These are phyloP conservation scores for Cladosporium sp. DNA, from an alignment of 2,329 filamentous ascomycete genomes.

Conservation along the genomic window DNA sequence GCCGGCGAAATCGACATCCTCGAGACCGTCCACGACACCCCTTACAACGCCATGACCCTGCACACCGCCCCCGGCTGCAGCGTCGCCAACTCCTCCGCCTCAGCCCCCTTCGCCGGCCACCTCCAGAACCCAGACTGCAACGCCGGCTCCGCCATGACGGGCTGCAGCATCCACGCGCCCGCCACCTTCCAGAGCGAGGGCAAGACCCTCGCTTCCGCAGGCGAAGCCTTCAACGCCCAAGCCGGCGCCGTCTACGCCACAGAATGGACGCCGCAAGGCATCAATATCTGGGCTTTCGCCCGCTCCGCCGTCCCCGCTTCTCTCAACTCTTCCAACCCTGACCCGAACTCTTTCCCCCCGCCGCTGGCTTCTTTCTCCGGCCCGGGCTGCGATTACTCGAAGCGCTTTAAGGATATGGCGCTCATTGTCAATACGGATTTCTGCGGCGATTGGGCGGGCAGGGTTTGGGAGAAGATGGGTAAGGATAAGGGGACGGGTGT, in stretches of 20 bases:
- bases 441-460: conserved; percentile 81
- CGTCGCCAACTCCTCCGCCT: conserved; percentile 30
- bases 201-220: conserved; percentile 31
- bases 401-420: conserved; percentile 64
- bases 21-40: conserved; percentile 41
- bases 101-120: conserved; percentile 18
- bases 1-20: conserved; percentile 46
- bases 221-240: conserved; percentile 47
- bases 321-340: conserved; percentile 52
- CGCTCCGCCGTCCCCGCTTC: conserved; percentile 60
- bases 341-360: conserved; percentile 55
- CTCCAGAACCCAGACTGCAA: conserved; percentile 26
- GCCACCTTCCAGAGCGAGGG: conserved; percentile 8
- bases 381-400: conserved; percentile 60
- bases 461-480: conserved; percentile 55
- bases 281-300: conserved; percentile 78
- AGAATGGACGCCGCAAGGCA: conserved; percentile 62
- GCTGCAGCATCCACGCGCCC: conserved; percentile 35
- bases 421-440: conserved; percentile 79
- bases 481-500: conserved; percentile 53
- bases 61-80: conserved; percentile 42
- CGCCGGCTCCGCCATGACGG: conserved; percentile 32
- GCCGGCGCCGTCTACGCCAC: conserved; percentile 43
- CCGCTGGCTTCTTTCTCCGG: conserved; percentile 64
- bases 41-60: conserved; percentile 41